phyloP scores from a whole-genome alignment of 805 yeast genomes.

The Suhomyces sp. region DNA sequence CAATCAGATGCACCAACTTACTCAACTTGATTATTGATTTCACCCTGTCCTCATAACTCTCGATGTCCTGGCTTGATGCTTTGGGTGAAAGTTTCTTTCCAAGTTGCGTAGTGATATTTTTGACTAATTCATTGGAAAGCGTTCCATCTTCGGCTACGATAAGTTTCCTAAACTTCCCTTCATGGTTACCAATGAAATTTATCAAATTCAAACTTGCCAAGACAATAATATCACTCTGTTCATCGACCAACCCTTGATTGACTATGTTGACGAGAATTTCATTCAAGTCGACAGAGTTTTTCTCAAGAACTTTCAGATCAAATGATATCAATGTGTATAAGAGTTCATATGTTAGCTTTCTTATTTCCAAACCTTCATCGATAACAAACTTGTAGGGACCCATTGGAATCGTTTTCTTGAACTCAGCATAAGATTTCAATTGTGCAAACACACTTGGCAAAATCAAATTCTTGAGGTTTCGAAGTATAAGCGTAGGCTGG shows the following conservation, averaged over 20 bases:
- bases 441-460: slow-evolving; percentile 56
- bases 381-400: slow-evolving; percentile 85
- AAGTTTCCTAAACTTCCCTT: slow-evolving; percentile 21
- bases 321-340: slow-evolving; percentile 50
- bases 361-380: slow-evolving; percentile 72
- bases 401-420: slow-evolving; percentile 67
- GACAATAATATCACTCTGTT: slow-evolving; percentile 56
- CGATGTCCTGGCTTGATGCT: slow-evolving; percentile 68
- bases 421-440: slow-evolving; percentile 52
- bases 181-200: slow-evolving; percentile 37
- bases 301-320: slow-evolving; percentile 14
- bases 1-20: slow-evolving; percentile 19
- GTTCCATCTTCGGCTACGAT: slow-evolving; percentile 12
- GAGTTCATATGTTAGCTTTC: slow-evolving; percentile 71
- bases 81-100: slow-evolving; percentile 53
- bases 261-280: slow-evolving; percentile 44
- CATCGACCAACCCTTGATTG: slow-evolving; percentile 55
- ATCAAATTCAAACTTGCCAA: slow-evolving; percentile 45
- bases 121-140: slow-evolving; percentile 32
- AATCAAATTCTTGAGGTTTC: slow-evolving; percentile 41
- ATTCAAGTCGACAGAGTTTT: slow-evolving; percentile 24
- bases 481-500: slow-evolving; percentile 47
- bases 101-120: slow-evolving; percentile 34
- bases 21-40: slow-evolving; percentile 32
- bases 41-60: slow-evolving; percentile 50